Evolutionary conservation across 177 flowering plant species (phyloP).

Genomic region (Vitis hybrid): DNA sequence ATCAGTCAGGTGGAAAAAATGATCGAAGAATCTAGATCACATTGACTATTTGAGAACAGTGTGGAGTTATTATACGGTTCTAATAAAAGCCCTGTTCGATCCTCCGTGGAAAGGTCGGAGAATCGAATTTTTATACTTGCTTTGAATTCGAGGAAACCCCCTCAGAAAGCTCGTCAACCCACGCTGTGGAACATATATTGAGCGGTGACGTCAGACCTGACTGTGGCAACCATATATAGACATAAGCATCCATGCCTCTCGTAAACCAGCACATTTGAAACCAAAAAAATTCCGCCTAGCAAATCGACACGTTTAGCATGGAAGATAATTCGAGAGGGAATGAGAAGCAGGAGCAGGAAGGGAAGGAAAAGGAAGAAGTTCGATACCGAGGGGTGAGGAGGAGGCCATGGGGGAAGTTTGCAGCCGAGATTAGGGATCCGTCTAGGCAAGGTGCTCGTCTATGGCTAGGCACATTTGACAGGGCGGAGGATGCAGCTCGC

Average conservation of each 20-base stretch:
- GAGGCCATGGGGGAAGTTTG: slow-evolving; percentile 64
- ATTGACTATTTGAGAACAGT: too few species aligned
- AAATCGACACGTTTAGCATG: slow-evolving; percentile 8
- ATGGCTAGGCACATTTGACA: slow-evolving; percentile 62
- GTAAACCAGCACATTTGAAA: background rate
- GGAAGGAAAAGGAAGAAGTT: slow-evolving; percentile 25
- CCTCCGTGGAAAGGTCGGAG: slow-evolving; percentile 2
- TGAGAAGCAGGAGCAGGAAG: slow-evolving; percentile 11
- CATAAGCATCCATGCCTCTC: too few species aligned
- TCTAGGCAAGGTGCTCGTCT: slow-evolving; percentile 35
- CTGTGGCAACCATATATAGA: background rate
- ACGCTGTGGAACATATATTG: background rate
- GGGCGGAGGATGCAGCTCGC: slow-evolving; percentile 58
- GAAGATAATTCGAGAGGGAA: slow-evolving; percentile 8
- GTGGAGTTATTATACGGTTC: too few species aligned
- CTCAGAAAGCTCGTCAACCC: slow-evolving; percentile 8
- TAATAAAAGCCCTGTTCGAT: background rate
- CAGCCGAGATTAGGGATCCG: slow-evolving; percentile 61
- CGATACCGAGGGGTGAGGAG: slow-evolving; percentile 51
- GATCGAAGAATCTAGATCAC: too few species aligned
- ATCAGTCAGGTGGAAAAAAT: too few species aligned
- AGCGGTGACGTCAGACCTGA: too few species aligned
- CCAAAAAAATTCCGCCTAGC: too few species aligned
- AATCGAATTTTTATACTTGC: slow-evolving; percentile 7
- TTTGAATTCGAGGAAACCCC: slow-evolving; percentile 5